Evolutionary conservation across 768 basidiomycete genomes (phyloP), one percentile per base, ranked within the genome.

Genomic region (Trametes gibbosa): DNA sequence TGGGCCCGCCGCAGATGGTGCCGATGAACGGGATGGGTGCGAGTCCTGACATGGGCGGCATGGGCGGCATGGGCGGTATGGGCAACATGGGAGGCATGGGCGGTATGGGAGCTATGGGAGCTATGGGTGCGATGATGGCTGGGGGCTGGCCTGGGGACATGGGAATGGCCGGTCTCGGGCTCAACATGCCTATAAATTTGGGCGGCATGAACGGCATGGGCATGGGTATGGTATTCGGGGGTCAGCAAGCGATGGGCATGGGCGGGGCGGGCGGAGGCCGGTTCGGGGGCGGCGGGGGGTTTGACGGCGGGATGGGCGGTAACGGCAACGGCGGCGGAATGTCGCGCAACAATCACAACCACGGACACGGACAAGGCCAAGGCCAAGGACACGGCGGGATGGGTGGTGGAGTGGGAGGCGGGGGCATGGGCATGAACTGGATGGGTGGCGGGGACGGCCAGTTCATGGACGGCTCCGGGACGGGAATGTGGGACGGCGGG

Each of bases 1-100:
- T 76, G 68, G 72, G 77, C 42, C 63, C 74, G 50, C 74, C 73
- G 19, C 27, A 25, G 23, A 76, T 77, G 76, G 74, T 76, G 71
- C 75, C 75, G 3, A 76, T 78, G 73, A 74, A 66, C 25, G 65
- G 64, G 63, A 70, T 75, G 61, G 68, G 39, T 29, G 10, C 10
- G 29, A 10, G 29, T n/a, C 24, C 59, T 0, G 56, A 51, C 13
- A 61, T 72, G 48, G 72, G 70, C 49, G 66, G 63, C 14, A 71
- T 74, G 70, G 73, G 72, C 29, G 65, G 56, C 50, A 68, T 68
- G 66, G 67, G 66, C 27, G 62, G 65, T 56, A 50, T 53, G 50
- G 56, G 53, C 35, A 43, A 46, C 14, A 21, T 17, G 16, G 40
- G 13, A 19, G 40, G 40, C 17, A 21, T 42, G n/a, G 41, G 41